Evolutionary conservation across 495 filamentous ascomycete genomes (phyloP), one percentile per base, ranked within the genome.

Genomic region (Baudoinia panamericana): DNA sequence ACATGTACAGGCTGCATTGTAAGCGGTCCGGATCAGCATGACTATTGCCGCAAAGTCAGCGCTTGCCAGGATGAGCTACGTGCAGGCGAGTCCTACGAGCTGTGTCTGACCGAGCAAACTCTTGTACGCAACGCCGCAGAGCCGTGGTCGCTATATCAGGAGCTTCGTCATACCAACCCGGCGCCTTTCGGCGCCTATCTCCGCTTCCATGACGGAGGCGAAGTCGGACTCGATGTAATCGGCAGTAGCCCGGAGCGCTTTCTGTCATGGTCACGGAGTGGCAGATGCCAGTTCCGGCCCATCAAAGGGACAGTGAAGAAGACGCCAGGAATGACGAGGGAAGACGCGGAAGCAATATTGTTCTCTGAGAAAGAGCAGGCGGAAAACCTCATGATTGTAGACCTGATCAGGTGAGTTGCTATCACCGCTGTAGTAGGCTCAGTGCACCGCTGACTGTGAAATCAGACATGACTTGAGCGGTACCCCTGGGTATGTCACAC

Each of bases 341-440:
- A 64, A 10, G 65, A 79, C 48, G 88, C 87, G 11, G 73, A 72
- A 27, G 57, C 58, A 27, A 72, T 86, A 43, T 71, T 94, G 3
- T 67, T 76, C 35, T 70, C 80, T 1, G 76, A 78, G 10, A 97
- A 97, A 55, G 90, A 95, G 54, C 78, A 77, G 52, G 87, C 90
- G 10, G 90, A 97, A 62, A 95, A 95, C 53, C 72, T 97, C 5
- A 97, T 97, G 90, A 95, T 97, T 45, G 85, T 93, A 1, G 90
- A 95, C 62, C 66, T 97, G 5, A 85, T 93, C 21, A 71, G 88
- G 0, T n/a, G n/a, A n/a, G n/a, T n/a, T n/a, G n/a, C n/a, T n/a
- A n/a, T n/a, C n/a, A n/a, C n/a, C n/a, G n/a, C n/a, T n/a, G n/a
- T n/a, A n/a, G n/a, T n/a, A n/a, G n/a, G n/a, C n/a, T n/a, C n/a